Evolutionary conservation across 306 rosid species (phyloP).

Genomic region (Vicia faba): DNA sequence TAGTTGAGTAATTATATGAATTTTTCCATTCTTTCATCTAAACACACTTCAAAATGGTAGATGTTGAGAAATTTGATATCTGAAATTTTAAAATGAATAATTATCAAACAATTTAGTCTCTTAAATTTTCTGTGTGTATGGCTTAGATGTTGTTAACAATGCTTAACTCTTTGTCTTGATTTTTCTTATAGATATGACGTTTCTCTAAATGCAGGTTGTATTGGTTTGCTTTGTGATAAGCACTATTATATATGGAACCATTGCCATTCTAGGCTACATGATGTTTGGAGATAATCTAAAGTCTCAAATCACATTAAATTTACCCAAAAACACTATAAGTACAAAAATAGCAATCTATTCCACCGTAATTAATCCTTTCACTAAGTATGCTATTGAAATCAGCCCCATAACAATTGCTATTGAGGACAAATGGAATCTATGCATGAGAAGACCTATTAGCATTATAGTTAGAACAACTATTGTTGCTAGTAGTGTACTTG

Average conservation of each 20-base stretch:
- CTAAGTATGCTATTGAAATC: constrained; percentile 61
- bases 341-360: constrained; percentile 63
- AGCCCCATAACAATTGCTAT: constrained; percentile 64
- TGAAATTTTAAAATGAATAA: too few relatives aligned
- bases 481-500: constrained; percentile 48
- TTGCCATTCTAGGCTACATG: constrained; percentile 61
- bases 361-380: constrained; percentile 60
- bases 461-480: constrained; percentile 55
- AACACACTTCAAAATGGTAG: too few relatives aligned
- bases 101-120: too few relatives aligned
- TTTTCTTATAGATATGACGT: not conserved
- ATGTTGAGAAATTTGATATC: too few relatives aligned
- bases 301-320: constrained; percentile 73
- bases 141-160: too few relatives aligned
- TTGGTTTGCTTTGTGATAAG: constrained; percentile 53
- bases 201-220: constrained; percentile 54
- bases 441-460: not conserved
- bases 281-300: constrained; percentile 57
- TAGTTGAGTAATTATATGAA: too few relatives aligned
- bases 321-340: constrained; percentile 49
- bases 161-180: not conserved
- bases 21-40: too few relatives aligned
- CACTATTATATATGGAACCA: constrained; percentile 57
- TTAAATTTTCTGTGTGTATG: too few relatives aligned
- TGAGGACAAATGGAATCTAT: constrained; percentile 46